Percentiles rank a stretch among this genome's conserved stretches.
phyloP scores from a whole-genome alignment of 2,329 filamentous ascomycete genomes.

The Colletotrichum gloeosporioides region DNA sequence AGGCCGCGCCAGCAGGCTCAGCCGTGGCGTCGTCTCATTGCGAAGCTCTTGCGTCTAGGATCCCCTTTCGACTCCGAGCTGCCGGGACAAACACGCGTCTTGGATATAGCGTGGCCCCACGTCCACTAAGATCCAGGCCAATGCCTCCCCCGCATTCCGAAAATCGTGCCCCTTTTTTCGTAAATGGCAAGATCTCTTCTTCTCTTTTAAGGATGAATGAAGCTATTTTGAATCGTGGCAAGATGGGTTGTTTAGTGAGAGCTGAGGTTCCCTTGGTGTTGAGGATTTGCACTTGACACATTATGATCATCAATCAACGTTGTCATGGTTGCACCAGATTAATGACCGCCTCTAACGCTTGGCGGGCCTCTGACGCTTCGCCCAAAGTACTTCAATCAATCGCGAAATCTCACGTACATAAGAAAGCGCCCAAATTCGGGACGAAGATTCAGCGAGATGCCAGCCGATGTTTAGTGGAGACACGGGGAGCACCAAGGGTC shows the following conservation, averaged over 20 bases:
- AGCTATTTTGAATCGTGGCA: neutral
- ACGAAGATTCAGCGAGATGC: neutral
- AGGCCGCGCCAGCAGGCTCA: neutral
- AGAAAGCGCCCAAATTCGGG: neutral
- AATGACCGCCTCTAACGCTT: neutral
- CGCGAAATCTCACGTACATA: neutral
- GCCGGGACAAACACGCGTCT: slow-evolving; percentile 14
- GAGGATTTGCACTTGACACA: neutral
- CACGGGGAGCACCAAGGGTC: neutral
- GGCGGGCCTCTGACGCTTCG: neutral
- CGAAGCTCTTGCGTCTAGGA: neutral
- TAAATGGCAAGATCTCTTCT: neutral
- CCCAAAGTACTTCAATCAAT: neutral
- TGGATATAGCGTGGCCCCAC: slow-evolving; percentile 9
- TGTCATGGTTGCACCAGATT: neutral
- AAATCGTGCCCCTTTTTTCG: neutral
- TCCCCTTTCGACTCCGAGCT: neutral
- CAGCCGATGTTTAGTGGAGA: neutral
- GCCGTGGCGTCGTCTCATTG: neutral
- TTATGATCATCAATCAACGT: neutral
- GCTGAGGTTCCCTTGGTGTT: neutral
- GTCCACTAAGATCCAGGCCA: neutral
- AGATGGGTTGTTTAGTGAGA: neutral
- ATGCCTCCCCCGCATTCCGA: slow-evolving; percentile 5
- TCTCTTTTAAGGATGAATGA: neutral